Evolutionary conservation across 164 flowering plant genomes (phyloP), one percentile per base, ranked within the genome.

Genomic region (Vitis rupestris): DNA sequence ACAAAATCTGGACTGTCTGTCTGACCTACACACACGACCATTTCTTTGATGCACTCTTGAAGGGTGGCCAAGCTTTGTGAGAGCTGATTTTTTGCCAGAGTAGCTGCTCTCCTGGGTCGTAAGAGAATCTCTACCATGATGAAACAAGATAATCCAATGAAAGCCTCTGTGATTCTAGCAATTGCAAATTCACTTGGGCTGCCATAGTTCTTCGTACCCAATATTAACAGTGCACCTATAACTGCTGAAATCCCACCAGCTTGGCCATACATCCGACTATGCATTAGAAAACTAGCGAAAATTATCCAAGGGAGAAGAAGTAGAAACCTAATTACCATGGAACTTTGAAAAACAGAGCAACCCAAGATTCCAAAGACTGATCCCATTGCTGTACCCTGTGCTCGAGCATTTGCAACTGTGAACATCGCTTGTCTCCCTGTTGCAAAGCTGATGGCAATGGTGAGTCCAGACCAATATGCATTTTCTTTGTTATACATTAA

Each of bases 381-480:
- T 44, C 89, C 89, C 61, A 85, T 73, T 4, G 82, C 89, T 2
- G 89, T 83, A 23, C 89, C 89, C 69, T 85, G 89, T 31, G 72
- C 83, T 49, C 89, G 70, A 31, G 84, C 73, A 71, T 83, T 85
- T 55, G 89, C 75, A 3, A 72, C 66, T 14, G 80, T 75, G 57
- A 85, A 83, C 19, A 75, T 76, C 12, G 85, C 80, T 55, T 85
- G 87, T 57, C 72, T 64, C 37, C 75, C 81, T 10, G 74, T 72
- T 12, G 72, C 82, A 47, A 85, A 84, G 67, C 87, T 82, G 76
- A 83, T 83, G 15, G 89, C 85, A 53, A 83, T 79, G 9, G 85
- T 75, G 49, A 85, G 78, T 27, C 89, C 89, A 49, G 87, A 77
- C 89, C 87, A 85, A 53, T 79, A 80, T 3, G 77, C 89, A 17